Evolutionary conservation across 768 basidiomycete genomes (phyloP).

Genomic region (Calocybe indica): DNA sequence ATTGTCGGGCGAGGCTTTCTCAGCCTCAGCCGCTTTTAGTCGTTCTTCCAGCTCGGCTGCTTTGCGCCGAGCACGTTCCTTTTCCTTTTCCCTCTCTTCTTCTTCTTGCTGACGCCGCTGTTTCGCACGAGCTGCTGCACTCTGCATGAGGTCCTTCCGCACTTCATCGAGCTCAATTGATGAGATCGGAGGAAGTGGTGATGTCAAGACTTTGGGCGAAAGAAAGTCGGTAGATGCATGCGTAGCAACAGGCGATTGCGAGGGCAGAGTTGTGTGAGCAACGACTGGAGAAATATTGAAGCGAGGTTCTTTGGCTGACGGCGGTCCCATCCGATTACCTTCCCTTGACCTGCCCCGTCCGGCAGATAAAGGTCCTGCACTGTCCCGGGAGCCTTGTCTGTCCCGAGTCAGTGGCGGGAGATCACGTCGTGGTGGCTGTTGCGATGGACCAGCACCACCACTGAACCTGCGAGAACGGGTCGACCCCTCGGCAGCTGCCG

Average conservation of each 20-base stretch:
- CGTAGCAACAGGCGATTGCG: conserved; percentile 40
- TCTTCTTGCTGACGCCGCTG: conserved; percentile 79
- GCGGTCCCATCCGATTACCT: conserved; percentile 38
- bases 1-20: conserved; percentile 22
- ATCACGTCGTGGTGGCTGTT: conserved; percentile 25
- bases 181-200: conserved; percentile 25
- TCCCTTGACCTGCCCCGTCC: conserved; percentile 25
- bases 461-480: conserved; percentile 28
- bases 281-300: conserved; percentile 14
- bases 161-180: conserved; percentile 54
- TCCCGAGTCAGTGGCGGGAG: conserved; percentile 19
- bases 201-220: conserved; percentile 28
- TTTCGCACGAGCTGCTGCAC: conserved; percentile 77
- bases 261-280: conserved; percentile 20
- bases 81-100: conserved; percentile 72
- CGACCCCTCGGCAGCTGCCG: conserved; percentile 21
- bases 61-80: conserved; percentile 76
- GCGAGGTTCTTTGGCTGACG: conserved; percentile 31
- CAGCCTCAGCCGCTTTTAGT: conserved; percentile 41
- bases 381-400: too few species aligned
- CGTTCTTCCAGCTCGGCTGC: conserved; percentile 70
- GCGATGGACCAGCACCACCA: conserved; percentile 8
- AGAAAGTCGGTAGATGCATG: conserved; percentile 30
- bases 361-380: background rate
- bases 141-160: conserved; percentile 78